Conservation (phyloP, 768 basidiomycete species). For the Serendipita indica region DNA sequence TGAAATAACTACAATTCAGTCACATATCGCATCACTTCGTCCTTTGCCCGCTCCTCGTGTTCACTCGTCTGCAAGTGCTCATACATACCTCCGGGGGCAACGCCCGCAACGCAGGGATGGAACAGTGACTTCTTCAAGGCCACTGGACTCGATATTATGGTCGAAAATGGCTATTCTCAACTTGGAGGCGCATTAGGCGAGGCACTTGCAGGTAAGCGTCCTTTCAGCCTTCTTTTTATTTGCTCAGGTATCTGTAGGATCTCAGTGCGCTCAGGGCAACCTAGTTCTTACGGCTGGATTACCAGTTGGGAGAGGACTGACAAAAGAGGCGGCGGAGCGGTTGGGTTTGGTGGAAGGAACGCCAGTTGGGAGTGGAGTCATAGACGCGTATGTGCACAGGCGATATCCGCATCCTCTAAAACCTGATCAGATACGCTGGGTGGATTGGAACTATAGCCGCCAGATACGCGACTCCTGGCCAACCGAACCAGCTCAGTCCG, state of each 20-base stretch:
- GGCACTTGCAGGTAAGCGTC: neutral
- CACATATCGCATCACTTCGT: constrained; percentile 78
- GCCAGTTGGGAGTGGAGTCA: constrained; percentile 84
- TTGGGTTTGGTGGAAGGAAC: constrained; percentile 76
- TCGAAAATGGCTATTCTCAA: constrained; percentile 52
- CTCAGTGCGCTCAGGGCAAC: constrained; percentile 17
- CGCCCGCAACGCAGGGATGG: constrained; percentile 54
- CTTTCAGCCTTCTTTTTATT: neutral
- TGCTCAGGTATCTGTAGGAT: constrained; percentile 5
- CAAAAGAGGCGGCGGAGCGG: constrained; percentile 62
- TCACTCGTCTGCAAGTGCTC: constrained; percentile 95
- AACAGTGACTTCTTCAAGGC: constrained; percentile 69
- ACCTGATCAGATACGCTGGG: constrained; percentile 57
- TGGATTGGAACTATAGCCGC: constrained; percentile 96
- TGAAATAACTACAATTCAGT: constrained; percentile 23
- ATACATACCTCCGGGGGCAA: constrained; percentile 54
- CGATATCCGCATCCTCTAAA: neutral
- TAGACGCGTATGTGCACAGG: constrained; percentile 63
- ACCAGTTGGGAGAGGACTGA: constrained; percentile 75
- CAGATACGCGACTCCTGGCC: constrained; percentile 34
- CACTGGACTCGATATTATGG: constrained; percentile 66
- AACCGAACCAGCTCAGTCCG: constrained; percentile 33
- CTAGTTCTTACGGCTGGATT: constrained; percentile 64
- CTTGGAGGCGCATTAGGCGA: constrained; percentile 36
- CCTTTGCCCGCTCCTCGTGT: constrained; percentile 68